phyloP scores from a whole-genome alignment of 2,329 filamentous ascomycete species.

The Periconia sp. region DNA sequence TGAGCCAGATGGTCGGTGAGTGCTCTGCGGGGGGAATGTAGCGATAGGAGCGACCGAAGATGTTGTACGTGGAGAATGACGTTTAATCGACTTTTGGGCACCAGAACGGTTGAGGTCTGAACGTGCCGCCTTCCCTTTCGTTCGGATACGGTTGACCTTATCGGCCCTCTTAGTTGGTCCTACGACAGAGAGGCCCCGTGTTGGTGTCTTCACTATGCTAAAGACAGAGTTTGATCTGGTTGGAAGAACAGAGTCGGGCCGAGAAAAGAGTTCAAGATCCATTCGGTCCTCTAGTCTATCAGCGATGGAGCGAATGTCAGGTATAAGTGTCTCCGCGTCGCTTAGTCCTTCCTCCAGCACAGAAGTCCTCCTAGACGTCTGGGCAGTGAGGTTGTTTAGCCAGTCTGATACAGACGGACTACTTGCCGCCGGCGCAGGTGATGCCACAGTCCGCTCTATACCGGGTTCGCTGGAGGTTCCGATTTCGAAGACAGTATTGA shows the following conservation, averaged over 20 bases:
- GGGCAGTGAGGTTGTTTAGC: constrained; percentile 7
- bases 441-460: constrained; percentile 4
- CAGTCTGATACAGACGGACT: constrained; percentile 16
- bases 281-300: constrained; percentile 24
- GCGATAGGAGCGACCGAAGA: constrained; percentile 1
- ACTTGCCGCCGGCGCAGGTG: background rate
- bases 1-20: background rate
- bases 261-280: constrained; percentile 22
- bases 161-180: constrained; percentile 30
- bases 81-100: constrained; percentile 32
- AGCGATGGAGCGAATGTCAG: constrained; percentile 24
- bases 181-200: constrained; percentile 34
- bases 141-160: constrained; percentile 19
- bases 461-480: constrained; percentile 32
- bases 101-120: constrained; percentile 28
- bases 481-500: constrained; percentile 27
- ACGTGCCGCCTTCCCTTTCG: constrained; percentile 12
- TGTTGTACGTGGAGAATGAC: constrained; percentile 13
- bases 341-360: constrained; percentile 33
- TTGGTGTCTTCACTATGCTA: constrained; percentile 38
- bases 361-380: constrained; percentile 13
- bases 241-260: constrained; percentile 11
- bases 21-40: background rate
- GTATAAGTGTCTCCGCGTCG: constrained; percentile 35
- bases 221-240: constrained; percentile 25